These are phyloP conservation scores for Cyberlindnera suaveolens DNA, from an alignment of 805 yeast species.

Conservation along the genomic window DNA sequence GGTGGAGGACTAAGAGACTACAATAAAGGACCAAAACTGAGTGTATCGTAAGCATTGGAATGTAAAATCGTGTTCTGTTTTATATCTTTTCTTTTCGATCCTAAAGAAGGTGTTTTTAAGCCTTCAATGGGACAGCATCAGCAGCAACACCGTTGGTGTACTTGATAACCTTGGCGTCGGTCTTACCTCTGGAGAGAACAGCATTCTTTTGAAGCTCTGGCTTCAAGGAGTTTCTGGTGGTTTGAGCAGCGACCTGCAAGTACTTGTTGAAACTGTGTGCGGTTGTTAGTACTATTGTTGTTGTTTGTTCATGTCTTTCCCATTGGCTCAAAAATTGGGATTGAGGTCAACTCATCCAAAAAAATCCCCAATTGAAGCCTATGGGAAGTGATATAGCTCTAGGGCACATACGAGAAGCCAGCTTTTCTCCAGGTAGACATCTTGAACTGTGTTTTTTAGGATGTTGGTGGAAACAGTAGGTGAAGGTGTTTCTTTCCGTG, in stretches of 20 bases:
- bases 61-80: background rate
- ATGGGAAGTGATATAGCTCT: conserved; percentile 1
- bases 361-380: conserved; percentile 10
- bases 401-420: conserved; percentile 48
- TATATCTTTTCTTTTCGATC: background rate
- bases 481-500: background rate
- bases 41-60: conserved; percentile 1
- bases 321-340: conserved; percentile 29
- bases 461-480: background rate
- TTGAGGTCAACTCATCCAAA: too few relatives aligned
- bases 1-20: too few relatives aligned
- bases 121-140: conserved; percentile 29
- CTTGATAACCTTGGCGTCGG: conserved; percentile 70
- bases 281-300: background rate
- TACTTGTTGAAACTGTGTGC: conserved; percentile 68
- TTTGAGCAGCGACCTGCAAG: conserved; percentile 83
- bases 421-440: conserved; percentile 63
- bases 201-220: conserved; percentile 73
- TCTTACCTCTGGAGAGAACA: conserved; percentile 57
- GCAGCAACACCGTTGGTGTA: conserved; percentile 60
- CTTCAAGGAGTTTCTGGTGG: conserved; percentile 84
- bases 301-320: background rate
- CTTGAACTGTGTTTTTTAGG: conserved; percentile 9
- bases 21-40: background rate
- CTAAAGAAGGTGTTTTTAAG: conserved; percentile 2